phyloP scores from a whole-genome alignment of 2,329 filamentous ascomycete genomes.

The Apiospora aurea region DNA sequence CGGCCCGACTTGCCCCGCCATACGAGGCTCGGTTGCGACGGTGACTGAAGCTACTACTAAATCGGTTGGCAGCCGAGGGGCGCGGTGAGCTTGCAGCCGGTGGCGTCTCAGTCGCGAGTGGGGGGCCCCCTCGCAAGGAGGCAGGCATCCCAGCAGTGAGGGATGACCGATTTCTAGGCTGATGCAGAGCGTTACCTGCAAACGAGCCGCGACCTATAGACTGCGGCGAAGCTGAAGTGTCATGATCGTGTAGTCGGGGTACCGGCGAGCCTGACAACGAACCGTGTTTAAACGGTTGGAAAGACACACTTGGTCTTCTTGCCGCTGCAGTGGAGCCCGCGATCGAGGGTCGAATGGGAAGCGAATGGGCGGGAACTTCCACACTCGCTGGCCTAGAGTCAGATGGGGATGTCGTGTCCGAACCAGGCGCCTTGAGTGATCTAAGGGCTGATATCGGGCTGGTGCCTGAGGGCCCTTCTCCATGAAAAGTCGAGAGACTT shows the following conservation, averaged over 20 bases:
- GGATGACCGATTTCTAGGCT: constrained; percentile 73
- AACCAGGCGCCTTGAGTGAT: constrained; percentile 68
- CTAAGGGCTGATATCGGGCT: constrained; percentile 87
- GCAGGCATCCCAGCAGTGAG: constrained; percentile 79
- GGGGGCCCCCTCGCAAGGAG: constrained; percentile 71
- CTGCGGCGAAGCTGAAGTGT: constrained; percentile 62
- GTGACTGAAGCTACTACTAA: constrained; percentile 94
- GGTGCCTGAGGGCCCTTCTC: constrained; percentile 77
- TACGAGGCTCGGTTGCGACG: constrained; percentile 80
- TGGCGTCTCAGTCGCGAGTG: constrained; percentile 63
- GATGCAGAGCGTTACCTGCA: constrained; percentile 55
- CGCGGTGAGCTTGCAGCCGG: constrained; percentile 80
- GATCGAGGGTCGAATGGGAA: constrained; percentile 56
- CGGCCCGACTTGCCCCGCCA: constrained; percentile 71
- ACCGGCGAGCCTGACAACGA: constrained; percentile 88
- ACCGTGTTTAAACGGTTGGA: constrained; percentile 95
- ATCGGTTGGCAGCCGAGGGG: constrained; percentile 78
- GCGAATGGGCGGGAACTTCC: constrained; percentile 56
- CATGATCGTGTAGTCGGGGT: constrained; percentile 56
- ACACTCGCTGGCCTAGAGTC: constrained; percentile 57
- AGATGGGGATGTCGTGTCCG: constrained; percentile 66
- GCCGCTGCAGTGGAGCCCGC: constrained; percentile 60
- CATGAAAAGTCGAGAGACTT: constrained; percentile 88
- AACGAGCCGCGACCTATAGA: constrained; percentile 58
- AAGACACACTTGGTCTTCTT: constrained; percentile 83